A percentile compares a stretch with the other conserved stretches of the same genome.
These are phyloP conservation scores for Epichloe gansuensis DNA, from an alignment of 2,329 filamentous ascomycete species.

Conservation along the genomic window DNA sequence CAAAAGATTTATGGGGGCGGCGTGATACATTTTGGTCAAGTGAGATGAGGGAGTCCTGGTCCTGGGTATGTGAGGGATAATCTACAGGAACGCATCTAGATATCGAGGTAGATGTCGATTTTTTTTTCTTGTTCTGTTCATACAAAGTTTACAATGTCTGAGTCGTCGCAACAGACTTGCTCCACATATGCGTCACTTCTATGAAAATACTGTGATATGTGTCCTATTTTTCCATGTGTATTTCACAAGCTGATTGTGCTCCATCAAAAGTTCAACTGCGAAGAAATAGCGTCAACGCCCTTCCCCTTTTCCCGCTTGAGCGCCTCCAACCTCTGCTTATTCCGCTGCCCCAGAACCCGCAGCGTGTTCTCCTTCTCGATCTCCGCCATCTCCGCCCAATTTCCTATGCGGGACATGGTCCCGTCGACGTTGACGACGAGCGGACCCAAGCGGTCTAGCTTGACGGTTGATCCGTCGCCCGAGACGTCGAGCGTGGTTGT, in stretches of 20 bases:
- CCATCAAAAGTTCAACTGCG: too few species aligned
- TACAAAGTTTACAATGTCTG: background rate
- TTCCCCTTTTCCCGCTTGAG: conserved; percentile 21
- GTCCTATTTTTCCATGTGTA: too few species aligned
- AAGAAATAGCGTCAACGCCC: too few species aligned
- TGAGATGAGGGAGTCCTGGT: background rate
- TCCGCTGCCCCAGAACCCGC: conserved; percentile 55
- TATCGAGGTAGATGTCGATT: background rate
- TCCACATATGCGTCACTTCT: too few species aligned
- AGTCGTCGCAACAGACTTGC: background rate
- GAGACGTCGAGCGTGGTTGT: conserved; percentile 21
- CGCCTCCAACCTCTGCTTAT: conserved; percentile 47
- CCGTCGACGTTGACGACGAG: conserved; percentile 65
- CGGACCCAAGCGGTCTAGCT: conserved; percentile 58
- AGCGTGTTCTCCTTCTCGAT: conserved; percentile 56
- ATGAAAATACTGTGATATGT: background rate
- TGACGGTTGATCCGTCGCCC: conserved; percentile 28
- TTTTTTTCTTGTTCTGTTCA: background rate
- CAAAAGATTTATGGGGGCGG: background rate
- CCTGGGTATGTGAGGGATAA: background rate
- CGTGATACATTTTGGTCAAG: background rate
- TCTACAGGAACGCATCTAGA: background rate
- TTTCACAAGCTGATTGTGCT: too few species aligned
- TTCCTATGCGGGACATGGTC: conserved; percentile 55
- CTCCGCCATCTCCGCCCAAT: conserved; percentile 62